Percentiles rank a stretch among this genome's conserved stretches.
Evolutionary conservation across 2,329 filamentous ascomycete genomes (phyloP).

Genomic region (Pestalotiopsis sp.): DNA sequence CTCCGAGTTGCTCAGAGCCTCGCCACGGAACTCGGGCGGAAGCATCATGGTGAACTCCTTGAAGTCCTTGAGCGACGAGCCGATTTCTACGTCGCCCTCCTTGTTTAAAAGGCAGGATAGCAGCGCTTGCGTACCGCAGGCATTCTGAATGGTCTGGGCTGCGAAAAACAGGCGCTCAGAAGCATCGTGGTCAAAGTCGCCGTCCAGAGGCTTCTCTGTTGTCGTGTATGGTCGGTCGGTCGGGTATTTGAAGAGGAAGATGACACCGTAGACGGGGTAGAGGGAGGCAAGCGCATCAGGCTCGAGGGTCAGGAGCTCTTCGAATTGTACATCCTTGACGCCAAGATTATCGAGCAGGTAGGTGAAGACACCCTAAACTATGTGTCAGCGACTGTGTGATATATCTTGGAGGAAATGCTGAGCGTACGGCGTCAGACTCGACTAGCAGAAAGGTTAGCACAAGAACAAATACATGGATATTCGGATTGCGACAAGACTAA

Average conservation of each 20-base stretch:
- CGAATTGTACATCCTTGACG: constrained; percentile 92
- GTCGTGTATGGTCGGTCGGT: constrained; percentile 67
- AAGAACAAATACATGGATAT: neutral
- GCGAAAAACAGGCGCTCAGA: constrained; percentile 88
- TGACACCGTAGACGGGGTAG: constrained; percentile 87
- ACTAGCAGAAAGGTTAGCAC: constrained; percentile 48
- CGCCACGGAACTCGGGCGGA: constrained; percentile 70
- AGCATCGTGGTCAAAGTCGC: constrained; percentile 76
- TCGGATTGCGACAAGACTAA: constrained; percentile 33
- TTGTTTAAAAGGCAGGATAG: constrained; percentile 92
- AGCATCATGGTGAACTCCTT: constrained; percentile 87
- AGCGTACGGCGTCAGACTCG: constrained; percentile 88
- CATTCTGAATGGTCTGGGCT: constrained; percentile 96
- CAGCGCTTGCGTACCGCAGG: constrained; percentile 94
- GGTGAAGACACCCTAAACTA: constrained; percentile 88
- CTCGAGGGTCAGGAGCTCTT: constrained; percentile 91
- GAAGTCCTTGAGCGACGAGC: constrained; percentile 72
- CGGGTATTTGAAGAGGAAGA: constrained; percentile 98
- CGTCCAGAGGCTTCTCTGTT: constrained; percentile 73
- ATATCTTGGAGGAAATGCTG: neutral
- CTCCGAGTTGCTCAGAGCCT: constrained; percentile 65
- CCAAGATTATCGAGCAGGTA: constrained; percentile 91
- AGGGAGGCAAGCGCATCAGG: constrained; percentile 71
- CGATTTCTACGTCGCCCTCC: constrained; percentile 68
- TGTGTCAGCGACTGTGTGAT: constrained; percentile 31